A percentile compares a stretch with the other conserved stretches of the same genome.
Evolutionary conservation across 129 eudicot species (phyloP).

Genomic region (Kitagawia praeruptora): DNA sequence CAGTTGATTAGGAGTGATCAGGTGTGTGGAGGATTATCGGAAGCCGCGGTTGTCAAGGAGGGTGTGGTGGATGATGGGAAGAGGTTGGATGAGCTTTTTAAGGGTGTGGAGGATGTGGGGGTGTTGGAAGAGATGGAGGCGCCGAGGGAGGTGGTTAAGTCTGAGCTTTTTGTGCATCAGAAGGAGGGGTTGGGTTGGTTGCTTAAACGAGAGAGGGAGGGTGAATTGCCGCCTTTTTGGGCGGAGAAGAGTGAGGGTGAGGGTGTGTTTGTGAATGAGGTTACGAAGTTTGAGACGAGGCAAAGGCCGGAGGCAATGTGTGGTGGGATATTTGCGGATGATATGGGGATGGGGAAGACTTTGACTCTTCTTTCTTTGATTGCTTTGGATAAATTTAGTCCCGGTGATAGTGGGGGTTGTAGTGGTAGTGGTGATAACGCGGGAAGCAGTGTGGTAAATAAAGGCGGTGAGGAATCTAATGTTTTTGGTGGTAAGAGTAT

Average conservation of each 20-base stretch:
- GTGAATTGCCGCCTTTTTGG: conserved; percentile 84
- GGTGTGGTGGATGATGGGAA: conserved; percentile 20
- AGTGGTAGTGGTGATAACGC: not conserved
- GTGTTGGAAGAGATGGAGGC: conserved; percentile 45
- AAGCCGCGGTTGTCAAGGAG: conserved; percentile 50
- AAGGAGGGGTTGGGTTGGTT: conserved; percentile 83
- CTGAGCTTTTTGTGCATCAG: conserved; percentile 66
- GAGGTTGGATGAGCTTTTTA: conserved; percentile 66
- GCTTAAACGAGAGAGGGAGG: conserved; percentile 53
- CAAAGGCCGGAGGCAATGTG: conserved; percentile 41
- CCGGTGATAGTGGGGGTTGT: not conserved
- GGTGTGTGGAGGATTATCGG: conserved; percentile 37
- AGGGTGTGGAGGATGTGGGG: conserved; percentile 48
- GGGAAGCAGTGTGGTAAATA: conserved; percentile 19
- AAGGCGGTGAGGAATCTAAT: conserved; percentile 16
- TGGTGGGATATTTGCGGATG: conserved; percentile 96
- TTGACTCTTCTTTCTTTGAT: conserved; percentile 70
- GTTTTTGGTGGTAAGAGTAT: conserved; percentile 26
- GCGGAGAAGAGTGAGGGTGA: conserved; percentile 32
- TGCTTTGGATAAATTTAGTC: conserved; percentile 54
- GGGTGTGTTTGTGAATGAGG: conserved; percentile 17
- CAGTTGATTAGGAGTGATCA: conserved; percentile 31
- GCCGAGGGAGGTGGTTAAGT: conserved; percentile 41
- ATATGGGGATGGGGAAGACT: conserved; percentile 94
- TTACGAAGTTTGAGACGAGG: not conserved